A percentile compares a stretch with the other conserved stretches of the same genome.
phyloP scores from a whole-genome alignment of 768 basidiomycete genomes.

The Agrocybe praecox region DNA sequence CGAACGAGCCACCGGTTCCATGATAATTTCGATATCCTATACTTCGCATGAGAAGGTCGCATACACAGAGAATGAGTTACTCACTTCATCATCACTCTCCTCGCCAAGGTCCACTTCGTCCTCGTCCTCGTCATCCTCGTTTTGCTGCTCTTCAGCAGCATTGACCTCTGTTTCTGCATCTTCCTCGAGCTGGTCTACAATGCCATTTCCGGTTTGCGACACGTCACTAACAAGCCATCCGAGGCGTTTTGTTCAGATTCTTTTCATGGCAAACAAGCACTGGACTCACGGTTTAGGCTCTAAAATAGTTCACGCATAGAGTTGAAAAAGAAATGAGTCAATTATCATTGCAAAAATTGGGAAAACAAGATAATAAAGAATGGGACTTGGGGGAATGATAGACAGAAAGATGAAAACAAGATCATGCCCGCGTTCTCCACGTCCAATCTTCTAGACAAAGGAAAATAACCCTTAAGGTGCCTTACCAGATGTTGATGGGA shows the following conservation, averaged over 20 bases:
- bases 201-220: constrained; percentile 46
- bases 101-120: constrained; percentile 32
- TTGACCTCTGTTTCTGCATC: constrained; percentile 28
- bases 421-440: not conserved
- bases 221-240: constrained; percentile 29
- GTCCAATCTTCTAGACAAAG: constrained; percentile 3
- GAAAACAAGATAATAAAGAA: constrained; percentile 32
- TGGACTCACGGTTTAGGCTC: constrained; percentile 67
- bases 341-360: constrained; percentile 37
- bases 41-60: not conserved
- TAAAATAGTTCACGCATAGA: constrained; percentile 42
- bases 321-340: constrained; percentile 35
- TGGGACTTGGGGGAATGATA: constrained; percentile 25
- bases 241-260: constrained; percentile 14
- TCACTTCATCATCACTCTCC: constrained; percentile 46
- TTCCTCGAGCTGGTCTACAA: constrained; percentile 52
- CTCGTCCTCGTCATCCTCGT: constrained; percentile 39
- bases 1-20: constrained; percentile 75
- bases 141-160: constrained; percentile 18
- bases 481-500: constrained; percentile 51
- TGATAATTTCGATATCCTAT: constrained; percentile 89
- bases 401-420: constrained; percentile 8
- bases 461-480: constrained; percentile 20
- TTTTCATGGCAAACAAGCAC: constrained; percentile 15
- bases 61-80: constrained; percentile 20